A percentile compares a stretch with the other conserved stretches of the same genome.
These are phyloP conservation scores for Alternaria atra DNA, from an alignment of 2,329 filamentous ascomycete species.

Conservation along the genomic window DNA sequence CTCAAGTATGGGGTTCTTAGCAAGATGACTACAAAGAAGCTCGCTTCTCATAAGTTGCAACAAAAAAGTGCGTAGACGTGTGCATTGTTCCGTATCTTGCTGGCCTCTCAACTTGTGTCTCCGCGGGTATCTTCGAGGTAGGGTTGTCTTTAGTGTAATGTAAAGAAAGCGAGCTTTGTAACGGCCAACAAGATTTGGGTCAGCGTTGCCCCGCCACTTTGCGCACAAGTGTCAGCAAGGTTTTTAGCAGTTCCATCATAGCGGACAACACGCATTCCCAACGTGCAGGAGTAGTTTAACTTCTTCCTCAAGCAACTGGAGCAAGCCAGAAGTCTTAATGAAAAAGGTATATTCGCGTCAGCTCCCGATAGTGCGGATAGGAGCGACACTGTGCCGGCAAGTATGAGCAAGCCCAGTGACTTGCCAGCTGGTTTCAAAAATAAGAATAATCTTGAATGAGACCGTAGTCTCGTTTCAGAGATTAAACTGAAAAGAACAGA, in stretches of 20 bases:
- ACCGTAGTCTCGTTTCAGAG: slow-evolving; percentile 44
- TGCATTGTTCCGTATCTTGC: neutral
- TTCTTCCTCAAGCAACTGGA: slow-evolving; percentile 38
- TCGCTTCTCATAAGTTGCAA: no score
- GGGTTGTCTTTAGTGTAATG: neutral
- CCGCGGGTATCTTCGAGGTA: neutral
- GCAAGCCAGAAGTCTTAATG: neutral
- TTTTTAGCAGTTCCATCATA: no score
- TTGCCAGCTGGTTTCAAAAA: slow-evolving; percentile 1
- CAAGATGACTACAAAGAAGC: no score
- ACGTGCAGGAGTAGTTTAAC: neutral
- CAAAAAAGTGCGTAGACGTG: neutral
- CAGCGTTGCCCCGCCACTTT: no score
- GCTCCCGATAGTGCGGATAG: slow-evolving; percentile 3
- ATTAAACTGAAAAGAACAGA: slow-evolving; percentile 93
- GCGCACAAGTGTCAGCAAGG: no score
- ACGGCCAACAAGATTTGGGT: no score
- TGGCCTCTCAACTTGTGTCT: neutral
- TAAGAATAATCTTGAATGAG: slow-evolving; percentile 17
- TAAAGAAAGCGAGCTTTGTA: neutral
- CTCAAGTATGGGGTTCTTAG: no score
- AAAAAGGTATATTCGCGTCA: slow-evolving; percentile 5
- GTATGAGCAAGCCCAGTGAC: slow-evolving; percentile 8
- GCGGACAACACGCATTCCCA: no score
- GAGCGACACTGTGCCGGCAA: slow-evolving; percentile 3